These are phyloP conservation scores for Fraxinus ornus DNA, from an alignment of 305 asterid genomes.

Conservation along the genomic window DNA sequence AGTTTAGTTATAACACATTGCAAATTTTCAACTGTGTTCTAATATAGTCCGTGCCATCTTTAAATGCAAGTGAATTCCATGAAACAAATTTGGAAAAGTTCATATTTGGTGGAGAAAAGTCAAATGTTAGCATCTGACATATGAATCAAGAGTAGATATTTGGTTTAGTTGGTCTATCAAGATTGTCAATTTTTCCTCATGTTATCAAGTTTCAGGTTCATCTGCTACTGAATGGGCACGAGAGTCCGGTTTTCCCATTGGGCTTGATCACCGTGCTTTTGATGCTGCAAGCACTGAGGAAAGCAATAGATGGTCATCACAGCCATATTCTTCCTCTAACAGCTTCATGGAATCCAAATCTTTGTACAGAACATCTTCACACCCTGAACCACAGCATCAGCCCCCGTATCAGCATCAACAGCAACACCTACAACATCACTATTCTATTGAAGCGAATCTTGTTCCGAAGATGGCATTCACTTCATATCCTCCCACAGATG, in stretches of 20 bases:
- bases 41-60: neutral
- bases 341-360: conserved; percentile 47
- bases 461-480: conserved; percentile 62
- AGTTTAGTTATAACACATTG: neutral
- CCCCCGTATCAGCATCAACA: conserved; percentile 38
- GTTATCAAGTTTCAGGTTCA: conserved; percentile 53
- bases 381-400: conserved; percentile 82
- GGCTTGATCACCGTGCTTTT: conserved; percentile 54
- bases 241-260: conserved; percentile 47
- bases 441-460: conserved; percentile 64
- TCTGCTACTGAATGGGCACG: conserved; percentile 70
- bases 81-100: neutral
- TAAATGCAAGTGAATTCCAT: neutral
- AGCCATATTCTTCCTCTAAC: conserved; percentile 48
- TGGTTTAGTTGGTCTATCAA: neutral
- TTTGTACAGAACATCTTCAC: conserved; percentile 75
- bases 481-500: conserved; percentile 71
- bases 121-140: neutral
- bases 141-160: neutral
- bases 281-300: conserved; percentile 50
- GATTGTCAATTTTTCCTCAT: conserved; percentile 10
- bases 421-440: conserved; percentile 45
- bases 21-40: neutral
- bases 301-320: conserved; percentile 58
- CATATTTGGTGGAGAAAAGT: neutral